Evolutionary conservation across 2,329 filamentous ascomycete species (phyloP).

Genomic region (Calonectria pteridis): DNA sequence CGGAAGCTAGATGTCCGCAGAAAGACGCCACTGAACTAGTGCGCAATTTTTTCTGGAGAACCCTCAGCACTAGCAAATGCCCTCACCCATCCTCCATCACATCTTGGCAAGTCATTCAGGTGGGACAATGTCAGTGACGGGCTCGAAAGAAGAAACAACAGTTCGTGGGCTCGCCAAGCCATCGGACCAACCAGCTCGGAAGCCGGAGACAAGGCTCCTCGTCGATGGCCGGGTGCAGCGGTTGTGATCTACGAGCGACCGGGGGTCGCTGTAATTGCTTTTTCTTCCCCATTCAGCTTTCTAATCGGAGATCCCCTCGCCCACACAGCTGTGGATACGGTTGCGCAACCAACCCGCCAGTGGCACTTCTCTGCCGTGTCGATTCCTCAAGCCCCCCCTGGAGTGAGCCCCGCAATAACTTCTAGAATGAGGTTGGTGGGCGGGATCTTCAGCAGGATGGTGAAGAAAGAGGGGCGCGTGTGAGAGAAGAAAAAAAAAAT

Average conservation of each 20-base stretch:
- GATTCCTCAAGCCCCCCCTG: not conserved
- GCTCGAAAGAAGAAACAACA: not conserved
- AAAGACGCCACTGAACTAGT: not conserved
- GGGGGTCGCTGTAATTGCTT: not conserved
- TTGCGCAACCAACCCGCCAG: not conserved
- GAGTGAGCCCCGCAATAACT: not conserved
- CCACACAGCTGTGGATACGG: not conserved
- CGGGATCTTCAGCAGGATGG: not conserved
- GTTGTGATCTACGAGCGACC: conserved; percentile 2
- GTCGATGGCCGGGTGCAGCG: not conserved
- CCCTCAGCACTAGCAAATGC: not conserved
- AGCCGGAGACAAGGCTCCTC: not conserved
- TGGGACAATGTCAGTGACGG: not conserved
- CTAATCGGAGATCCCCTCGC: not conserved
- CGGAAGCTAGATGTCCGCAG: not conserved
- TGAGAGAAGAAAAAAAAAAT: not conserved
- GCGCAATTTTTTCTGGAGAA: not conserved
- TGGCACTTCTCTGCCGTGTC: not conserved
- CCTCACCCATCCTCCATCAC: not conserved
- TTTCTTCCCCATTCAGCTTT: not conserved
- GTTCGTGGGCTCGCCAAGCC: not conserved
- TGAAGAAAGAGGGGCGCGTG: not conserved
- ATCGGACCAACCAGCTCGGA: conserved; percentile 3
- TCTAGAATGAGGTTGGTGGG: conserved; percentile 8
- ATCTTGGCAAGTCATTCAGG: not conserved